Evolutionary conservation across 2,329 filamentous ascomycete genomes (phyloP), one percentile per base, ranked within the genome.

Genomic region (Metarhizium sp.): DNA sequence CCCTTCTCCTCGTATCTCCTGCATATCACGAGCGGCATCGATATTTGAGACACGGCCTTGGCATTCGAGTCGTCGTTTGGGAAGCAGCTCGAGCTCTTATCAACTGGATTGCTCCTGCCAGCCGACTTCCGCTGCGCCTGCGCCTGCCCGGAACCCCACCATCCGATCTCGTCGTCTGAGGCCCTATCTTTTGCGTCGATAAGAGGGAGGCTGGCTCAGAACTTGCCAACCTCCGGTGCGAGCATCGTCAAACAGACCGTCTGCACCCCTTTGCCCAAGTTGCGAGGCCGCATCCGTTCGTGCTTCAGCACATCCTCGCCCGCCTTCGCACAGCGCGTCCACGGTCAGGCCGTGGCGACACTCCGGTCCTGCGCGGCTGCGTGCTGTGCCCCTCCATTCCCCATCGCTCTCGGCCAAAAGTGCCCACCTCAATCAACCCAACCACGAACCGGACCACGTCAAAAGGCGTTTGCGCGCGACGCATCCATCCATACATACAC

Each of bases 321-420:
- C 32, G 32, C 32, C 32, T 34, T 34, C 32, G 25, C 25, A 34
- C 32, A 8, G 32, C 32, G 32, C 10, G 6, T 2, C 32, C 32
- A 34, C 32, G 32, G 7, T 34, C 34, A 50, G 47, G 40, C 51
- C 34, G 18, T 29, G 43, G 55, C 51, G 51, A 51, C 46, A 53
- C 25, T 48, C 49, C 20, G 50, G 50, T 25, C 48, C 25, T 55
- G 38, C 20, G 6, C n/a, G 32, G 32, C 32, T 34, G 32, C 32
- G 32, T 34, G 32, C 32, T 34, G 45, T 48, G 50, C 53, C 50
- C 53, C 38, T 53, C 52, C 53, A 50, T 30, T 6, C 8, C 14
- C 45, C 25, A 30, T 30, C 43, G 38, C 30, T 49, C 52, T 57
- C 49, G 52, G 51, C 55, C 51, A 50, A 25, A 25, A 46, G 43